A percentile compares a stretch with the other conserved stretches of the same genome.
These are phyloP conservation scores for Chytridium lagenaria DNA, from an alignment of 371 early-diverging fungal species.

Conservation along the genomic window DNA sequence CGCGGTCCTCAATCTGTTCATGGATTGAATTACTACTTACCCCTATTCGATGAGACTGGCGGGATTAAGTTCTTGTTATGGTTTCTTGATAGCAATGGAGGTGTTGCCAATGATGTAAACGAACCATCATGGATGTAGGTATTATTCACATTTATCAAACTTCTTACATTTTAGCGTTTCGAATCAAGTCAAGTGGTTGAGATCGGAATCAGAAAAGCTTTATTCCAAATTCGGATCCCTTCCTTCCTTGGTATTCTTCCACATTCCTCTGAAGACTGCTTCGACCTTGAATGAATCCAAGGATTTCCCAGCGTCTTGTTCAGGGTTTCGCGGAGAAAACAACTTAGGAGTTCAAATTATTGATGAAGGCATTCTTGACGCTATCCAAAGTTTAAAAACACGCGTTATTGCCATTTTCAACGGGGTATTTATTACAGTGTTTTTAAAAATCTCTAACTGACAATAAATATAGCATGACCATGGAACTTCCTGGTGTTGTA, in stretches of 20 bases:
- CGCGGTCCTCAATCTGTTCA: not conserved
- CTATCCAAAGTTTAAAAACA: not conserved
- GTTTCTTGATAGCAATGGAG: slow-evolving; percentile 24
- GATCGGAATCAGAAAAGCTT: not conserved
- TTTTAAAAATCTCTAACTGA: not conserved
- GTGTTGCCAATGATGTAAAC: not conserved
- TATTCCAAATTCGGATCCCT: not conserved
- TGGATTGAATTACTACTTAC: slow-evolving; percentile 14
- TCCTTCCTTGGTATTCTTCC: slow-evolving; percentile 22
- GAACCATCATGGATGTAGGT: slow-evolving; percentile 6
- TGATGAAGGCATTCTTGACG: slow-evolving; percentile 22
- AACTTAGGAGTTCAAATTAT: slow-evolving; percentile 10
- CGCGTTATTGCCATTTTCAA: slow-evolving; percentile 15
- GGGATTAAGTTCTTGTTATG: not conserved
- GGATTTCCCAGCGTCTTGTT: slow-evolving; percentile 9
- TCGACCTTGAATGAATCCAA: not conserved
- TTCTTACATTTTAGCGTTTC: not conserved
- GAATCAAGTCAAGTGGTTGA: slow-evolving; percentile 20
- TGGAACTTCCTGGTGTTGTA: slow-evolving; percentile 32
- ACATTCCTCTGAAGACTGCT: slow-evolving; percentile 16
- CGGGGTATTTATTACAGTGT: not conserved
- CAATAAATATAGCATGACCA: slow-evolving; percentile 21
- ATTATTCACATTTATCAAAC: not conserved
- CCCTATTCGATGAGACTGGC: not conserved
- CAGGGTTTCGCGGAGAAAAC: slow-evolving; percentile 22